These are phyloP conservation scores for Tylopilus subfusipes DNA, from an alignment of 768 basidiomycete species.

Conservation along the genomic window DNA sequence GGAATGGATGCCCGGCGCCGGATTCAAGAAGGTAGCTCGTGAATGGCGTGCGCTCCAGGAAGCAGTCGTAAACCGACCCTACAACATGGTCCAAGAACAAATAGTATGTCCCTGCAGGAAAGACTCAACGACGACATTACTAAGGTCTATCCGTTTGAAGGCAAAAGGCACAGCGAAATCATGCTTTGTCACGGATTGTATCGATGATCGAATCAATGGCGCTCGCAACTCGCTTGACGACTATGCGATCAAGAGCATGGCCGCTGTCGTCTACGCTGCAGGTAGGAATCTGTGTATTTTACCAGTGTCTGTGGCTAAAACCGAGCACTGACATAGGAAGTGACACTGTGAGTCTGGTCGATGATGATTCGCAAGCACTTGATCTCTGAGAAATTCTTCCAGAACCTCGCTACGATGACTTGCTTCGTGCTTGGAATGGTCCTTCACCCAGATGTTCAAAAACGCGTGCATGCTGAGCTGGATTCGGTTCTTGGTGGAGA, in stretches of 20 bases:
- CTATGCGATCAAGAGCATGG: constrained; percentile 5
- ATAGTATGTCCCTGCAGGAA: background rate
- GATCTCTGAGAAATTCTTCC: background rate
- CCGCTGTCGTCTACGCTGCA: constrained; percentile 4
- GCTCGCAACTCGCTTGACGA: background rate
- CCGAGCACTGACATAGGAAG: background rate
- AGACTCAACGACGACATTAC: background rate
- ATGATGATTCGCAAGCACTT: too few species aligned
- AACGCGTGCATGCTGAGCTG: background rate
- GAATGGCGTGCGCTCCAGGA: constrained; percentile 5
- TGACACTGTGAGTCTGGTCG: background rate
- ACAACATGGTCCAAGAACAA: constrained; percentile 1
- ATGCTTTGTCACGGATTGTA: constrained; percentile 3
- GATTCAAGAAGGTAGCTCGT: constrained; percentile 4
- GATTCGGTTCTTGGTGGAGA: background rate
- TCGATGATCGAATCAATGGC: constrained; percentile 1
- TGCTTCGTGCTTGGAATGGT: constrained; percentile 1
- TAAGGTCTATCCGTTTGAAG: background rate
- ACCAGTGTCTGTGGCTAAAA: background rate
- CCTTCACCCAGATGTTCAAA: background rate
- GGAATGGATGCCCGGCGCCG: constrained; percentile 1
- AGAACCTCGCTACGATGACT: constrained; percentile 4
- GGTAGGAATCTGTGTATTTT: background rate
- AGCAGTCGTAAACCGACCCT: constrained; percentile 1
- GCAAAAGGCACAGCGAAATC: background rate